Evolutionary conservation across 148 eudicot species (phyloP), one percentile per base, ranked within the genome.

Genomic region (Nyssa sinensis): DNA sequence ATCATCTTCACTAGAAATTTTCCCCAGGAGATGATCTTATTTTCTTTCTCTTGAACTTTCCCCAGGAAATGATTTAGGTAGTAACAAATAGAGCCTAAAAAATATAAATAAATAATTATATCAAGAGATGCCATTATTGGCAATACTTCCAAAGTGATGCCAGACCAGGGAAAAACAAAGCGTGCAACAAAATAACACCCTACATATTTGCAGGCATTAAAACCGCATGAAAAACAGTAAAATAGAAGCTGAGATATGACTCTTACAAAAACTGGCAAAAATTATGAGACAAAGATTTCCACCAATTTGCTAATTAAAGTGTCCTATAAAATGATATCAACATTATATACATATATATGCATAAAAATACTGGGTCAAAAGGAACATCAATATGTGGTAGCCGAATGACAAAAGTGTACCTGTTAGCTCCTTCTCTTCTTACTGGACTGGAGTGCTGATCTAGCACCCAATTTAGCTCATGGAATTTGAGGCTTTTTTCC

Each of bases 391-490:
- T 0, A 7, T 9, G 16, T 25, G 13, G 19, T 13, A 57, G 61
- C 27, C 5, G 5, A 37, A 14, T 61, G 1, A 28, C 32, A 61
- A 57, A 57, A n/a, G 27, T 14, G 5, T 60, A 75, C 78, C 67
- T 75, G 37, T 35, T 65, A 31, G 29, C 47, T 64, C 10, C 65
- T 73, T 73, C 69, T 33, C 49, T 74, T 51, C 24, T 49, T 14
- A 65, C 70, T 51, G 62, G 77, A 64, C 77, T 64, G 8, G 70
- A 74, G 77, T 62, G 64, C 70, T 65, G 70, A 53, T 74, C 70
- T 57, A 57, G 65, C 35, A 32, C 67, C 17, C 64, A 32, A 30
- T 41, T 75, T 16, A 9, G 35, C 21, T 75, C 49, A 66, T 65
- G 33, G 34, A 31, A 17, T 25, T 47, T 49, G 35, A 31, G 28